phyloP scores from a whole-genome alignment of 2,329 filamentous ascomycete genomes.

The Botrytis tulipae region DNA sequence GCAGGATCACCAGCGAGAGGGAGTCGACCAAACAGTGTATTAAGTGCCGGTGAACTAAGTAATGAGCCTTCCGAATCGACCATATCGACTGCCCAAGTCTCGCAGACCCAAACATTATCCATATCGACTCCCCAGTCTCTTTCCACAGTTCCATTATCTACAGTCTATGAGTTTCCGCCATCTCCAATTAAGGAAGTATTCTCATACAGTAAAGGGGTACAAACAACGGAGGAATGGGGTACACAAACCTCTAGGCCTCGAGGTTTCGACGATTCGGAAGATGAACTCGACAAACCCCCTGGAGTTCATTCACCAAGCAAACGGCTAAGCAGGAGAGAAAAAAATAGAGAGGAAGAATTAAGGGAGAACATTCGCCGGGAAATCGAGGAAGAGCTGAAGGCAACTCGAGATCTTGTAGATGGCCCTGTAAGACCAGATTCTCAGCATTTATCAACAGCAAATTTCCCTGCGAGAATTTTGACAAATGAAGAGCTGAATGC shows the following conservation, averaged over 20 bases:
- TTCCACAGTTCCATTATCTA: conserved; percentile 69
- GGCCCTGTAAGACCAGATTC: conserved; percentile 48
- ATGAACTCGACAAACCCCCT: conserved; percentile 58
- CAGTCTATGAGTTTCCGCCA: conserved; percentile 77
- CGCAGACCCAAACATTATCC: conserved; percentile 44
- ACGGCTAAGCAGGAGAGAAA: conserved; percentile 72
- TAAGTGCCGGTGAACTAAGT: conserved; percentile 79
- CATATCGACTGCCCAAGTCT: conserved; percentile 44
- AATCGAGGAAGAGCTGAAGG: conserved; percentile 87
- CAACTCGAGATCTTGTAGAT: conserved; percentile 62
- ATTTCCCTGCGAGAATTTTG: conserved; percentile 77
- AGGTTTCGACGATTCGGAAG: conserved; percentile 59
- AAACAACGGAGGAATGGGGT: conserved; percentile 76
- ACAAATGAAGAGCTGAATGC: conserved; percentile 84
- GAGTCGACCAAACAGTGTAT: conserved; percentile 81
- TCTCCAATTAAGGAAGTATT: conserved; percentile 79
- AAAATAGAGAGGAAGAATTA: conserved; percentile 85
- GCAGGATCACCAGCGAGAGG: conserved; percentile 66
- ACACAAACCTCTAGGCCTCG: conserved; percentile 52
- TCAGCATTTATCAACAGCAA: conserved; percentile 46
- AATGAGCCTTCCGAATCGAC: conserved; percentile 66
- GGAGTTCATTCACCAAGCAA: conserved; percentile 63
- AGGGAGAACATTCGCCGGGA: conserved; percentile 80
- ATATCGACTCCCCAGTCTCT: conserved; percentile 58
- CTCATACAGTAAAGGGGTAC: conserved; percentile 95